Base-by-base conservation (phyloP, 1,284 basidiomycete species). In the Ganoderma leucocontextum region DNA sequence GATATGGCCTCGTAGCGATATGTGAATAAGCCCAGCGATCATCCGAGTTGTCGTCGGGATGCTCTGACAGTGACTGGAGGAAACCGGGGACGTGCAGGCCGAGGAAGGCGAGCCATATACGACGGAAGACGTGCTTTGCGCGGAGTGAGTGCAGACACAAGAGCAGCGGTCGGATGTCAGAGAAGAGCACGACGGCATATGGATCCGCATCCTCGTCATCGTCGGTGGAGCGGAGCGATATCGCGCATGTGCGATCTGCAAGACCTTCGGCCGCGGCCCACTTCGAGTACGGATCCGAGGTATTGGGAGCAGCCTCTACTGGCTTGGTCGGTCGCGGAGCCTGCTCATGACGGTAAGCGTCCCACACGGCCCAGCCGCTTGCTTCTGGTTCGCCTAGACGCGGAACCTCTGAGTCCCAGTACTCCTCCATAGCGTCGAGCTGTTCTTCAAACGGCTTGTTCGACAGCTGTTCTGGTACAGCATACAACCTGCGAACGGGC, bases 51-150 rank as follows among this genome's bases (percentile, higher is more conserved):
- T 77, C 74, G 22, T 71, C 64, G 4, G 72, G 58, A 5, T 62
- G 63, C 15, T 71, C 63, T 19, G 82, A 81, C 38, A 88, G 72
- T 3, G 83, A 83, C 9, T 78, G 72, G 47, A 82, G 77, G 72
- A 93, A 85, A 1, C 91, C 92, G 58, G 93, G 92, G 52, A 93
- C 81, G 73, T 90, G 89, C 19, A 97, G 83, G 13, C 95, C 95
- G 33, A 94, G 80, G 75, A 93, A 87, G 19, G 90, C 89, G 42
- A 98, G 83, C 87, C 93, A 95, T 8, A 91, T 86, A 68, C 92
- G 82, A 17, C 94, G 87, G 73, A 96, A 90, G 41, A 88, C 85
- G 29, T 87, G 77, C 75, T 89, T 89, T 0, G 89, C 88, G 47
- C 80, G 80, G 3, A 79, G 74, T 4, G 86, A 84, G 12, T 81